A percentile compares a stretch with the other conserved stretches of the same genome.
These are phyloP conservation scores for Solanum hybrid DNA, from an alignment of 305 asterid species.

Conservation along the genomic window DNA sequence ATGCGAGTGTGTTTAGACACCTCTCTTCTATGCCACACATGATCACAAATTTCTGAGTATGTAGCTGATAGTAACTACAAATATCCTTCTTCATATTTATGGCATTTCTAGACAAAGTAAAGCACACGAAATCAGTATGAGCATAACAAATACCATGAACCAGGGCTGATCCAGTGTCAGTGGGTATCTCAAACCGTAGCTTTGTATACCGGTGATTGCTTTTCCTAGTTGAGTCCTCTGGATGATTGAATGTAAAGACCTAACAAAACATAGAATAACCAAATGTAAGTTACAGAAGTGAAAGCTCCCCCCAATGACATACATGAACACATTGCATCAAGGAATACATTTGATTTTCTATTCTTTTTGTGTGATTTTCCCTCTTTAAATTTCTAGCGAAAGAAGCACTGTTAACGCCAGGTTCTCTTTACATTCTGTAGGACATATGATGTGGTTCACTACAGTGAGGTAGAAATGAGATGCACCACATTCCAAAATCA, in stretches of 20 bases:
- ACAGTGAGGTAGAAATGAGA: background rate
- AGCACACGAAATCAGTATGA: background rate
- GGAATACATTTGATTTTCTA: background rate
- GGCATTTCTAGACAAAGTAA: background rate
- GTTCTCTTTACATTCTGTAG: background rate
- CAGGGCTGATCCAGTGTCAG: slow-evolving; percentile 78
- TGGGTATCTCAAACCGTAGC: slow-evolving; percentile 62
- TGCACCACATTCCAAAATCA: background rate
- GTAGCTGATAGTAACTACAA: background rate
- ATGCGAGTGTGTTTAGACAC: background rate
- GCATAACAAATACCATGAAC: slow-evolving; percentile 59
- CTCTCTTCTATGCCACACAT: background rate
- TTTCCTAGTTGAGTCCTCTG: slow-evolving; percentile 42
- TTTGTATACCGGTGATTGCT: slow-evolving; percentile 74
- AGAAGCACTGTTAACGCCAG: background rate
- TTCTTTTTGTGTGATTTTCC: background rate
- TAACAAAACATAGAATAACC: slow-evolving; percentile 25
- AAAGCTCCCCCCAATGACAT: background rate
- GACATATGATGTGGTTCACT: background rate
- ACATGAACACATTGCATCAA: background rate
- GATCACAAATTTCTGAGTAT: background rate
- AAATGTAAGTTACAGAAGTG: slow-evolving; percentile 6
- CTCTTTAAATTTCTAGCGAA: background rate
- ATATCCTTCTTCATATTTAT: background rate
- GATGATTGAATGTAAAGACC: slow-evolving; percentile 91